A percentile compares a stretch with the other conserved stretches of the same genome.
Evolutionary conservation across 2,329 filamentous ascomycete genomes (phyloP).

Genomic region (Escovopsis sp.): DNA sequence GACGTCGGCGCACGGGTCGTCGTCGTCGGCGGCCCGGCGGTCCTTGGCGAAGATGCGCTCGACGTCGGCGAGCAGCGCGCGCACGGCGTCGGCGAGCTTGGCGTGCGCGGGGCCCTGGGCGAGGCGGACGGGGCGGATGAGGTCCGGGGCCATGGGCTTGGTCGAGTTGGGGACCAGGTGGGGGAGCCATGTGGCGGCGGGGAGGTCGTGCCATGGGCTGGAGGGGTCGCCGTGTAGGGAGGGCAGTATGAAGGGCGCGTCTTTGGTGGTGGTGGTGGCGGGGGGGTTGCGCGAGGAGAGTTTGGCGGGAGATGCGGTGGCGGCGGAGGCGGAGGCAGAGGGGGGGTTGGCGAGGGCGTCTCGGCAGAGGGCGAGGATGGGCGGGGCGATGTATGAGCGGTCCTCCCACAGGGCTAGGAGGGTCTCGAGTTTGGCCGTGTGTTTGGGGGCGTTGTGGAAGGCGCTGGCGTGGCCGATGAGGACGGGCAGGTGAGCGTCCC

Average conservation of each 20-base stretch:
- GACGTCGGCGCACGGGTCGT: constrained; percentile 43
- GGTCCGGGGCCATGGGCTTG: constrained; percentile 53
- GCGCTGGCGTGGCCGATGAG: constrained; percentile 44
- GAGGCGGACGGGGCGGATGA: constrained; percentile 58
- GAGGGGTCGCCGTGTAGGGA: constrained; percentile 60
- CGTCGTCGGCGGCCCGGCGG: constrained; percentile 21
- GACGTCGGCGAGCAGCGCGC: constrained; percentile 52
- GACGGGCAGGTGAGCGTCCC: constrained; percentile 45
- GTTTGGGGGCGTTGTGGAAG: constrained; percentile 46
- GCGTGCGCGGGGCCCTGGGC: constrained; percentile 52
- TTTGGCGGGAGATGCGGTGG: constrained; percentile 10
- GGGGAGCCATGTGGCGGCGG: constrained; percentile 66
- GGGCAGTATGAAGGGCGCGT: constrained; percentile 55
- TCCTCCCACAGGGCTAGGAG: constrained; percentile 59
- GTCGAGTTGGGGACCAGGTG: constrained; percentile 64
- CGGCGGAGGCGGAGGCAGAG: too few relatives aligned
- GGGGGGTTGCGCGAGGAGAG: constrained; percentile 7
- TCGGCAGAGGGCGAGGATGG: constrained; percentile 42
- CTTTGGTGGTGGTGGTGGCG: constrained; percentile 30
- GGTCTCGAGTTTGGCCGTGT: constrained; percentile 46
- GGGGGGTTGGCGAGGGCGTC: constrained; percentile 33
- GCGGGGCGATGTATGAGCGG: constrained; percentile 42
- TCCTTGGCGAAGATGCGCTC: constrained; percentile 49
- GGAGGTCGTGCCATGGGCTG: constrained; percentile 66
- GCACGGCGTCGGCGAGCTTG: constrained; percentile 51